These are phyloP conservation scores for Posidonia australis DNA, from an alignment of 106 monocot genomes.

Conservation along the genomic window DNA sequence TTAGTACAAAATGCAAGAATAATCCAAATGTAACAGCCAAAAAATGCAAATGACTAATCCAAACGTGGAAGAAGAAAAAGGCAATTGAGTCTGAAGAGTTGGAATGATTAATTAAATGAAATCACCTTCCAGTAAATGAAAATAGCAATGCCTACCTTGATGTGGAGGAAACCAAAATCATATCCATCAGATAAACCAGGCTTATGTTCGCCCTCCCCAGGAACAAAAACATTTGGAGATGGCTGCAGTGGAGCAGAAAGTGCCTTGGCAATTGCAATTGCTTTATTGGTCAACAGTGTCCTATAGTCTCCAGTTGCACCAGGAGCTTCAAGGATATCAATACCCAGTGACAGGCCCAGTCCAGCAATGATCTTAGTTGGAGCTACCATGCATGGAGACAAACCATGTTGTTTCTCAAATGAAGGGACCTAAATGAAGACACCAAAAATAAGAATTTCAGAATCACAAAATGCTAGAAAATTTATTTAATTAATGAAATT, in stretches of 20 bases:
- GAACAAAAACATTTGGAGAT: slow-evolving; percentile 68
- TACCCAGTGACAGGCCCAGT: slow-evolving; percentile 74
- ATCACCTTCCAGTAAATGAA: not conserved
- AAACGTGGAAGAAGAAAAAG: no score
- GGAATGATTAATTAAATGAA: no score
- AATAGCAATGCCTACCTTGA: slow-evolving; percentile 43
- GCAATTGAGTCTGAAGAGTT: no score
- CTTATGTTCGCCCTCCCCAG: slow-evolving; percentile 68
- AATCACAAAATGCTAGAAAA: not conserved
- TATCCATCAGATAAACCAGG: slow-evolving; percentile 63
- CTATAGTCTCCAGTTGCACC: slow-evolving; percentile 98
- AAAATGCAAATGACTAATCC: no score
- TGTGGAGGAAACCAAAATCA: slow-evolving; percentile 96
- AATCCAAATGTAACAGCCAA: no score
- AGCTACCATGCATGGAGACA: slow-evolving; percentile 92
- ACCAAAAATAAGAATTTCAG: not conserved
- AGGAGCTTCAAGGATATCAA: slow-evolving; percentile 93
- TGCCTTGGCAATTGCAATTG: slow-evolving; percentile 71
- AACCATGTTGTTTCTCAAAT: slow-evolving; percentile 63
- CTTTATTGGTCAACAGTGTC: slow-evolving; percentile 79
- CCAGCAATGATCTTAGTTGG: slow-evolving; percentile 99
- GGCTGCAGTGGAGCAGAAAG: slow-evolving; percentile 77
- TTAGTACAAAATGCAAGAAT: no score
- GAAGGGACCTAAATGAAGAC: slow-evolving; percentile 45
- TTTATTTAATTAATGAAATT: not conserved